Percentiles rank a stretch among this genome's conserved stretches.
phyloP scores from a whole-genome alignment of 2,329 filamentous ascomycete genomes.

The Aspergillus clavatus region DNA sequence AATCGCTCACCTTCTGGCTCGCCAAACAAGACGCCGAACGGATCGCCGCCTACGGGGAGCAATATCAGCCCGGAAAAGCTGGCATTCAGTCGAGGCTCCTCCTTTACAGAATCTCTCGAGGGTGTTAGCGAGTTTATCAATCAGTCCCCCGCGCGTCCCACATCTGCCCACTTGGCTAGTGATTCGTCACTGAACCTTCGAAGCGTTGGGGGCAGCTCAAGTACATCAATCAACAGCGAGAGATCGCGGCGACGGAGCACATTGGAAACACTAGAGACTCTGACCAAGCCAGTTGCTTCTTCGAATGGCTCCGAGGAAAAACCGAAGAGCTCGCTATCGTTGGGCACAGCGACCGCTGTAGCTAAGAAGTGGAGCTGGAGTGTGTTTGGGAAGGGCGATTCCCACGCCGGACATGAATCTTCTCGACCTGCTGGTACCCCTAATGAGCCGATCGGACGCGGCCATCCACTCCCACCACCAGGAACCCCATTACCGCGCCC shows the following conservation, averaged over 20 bases:
- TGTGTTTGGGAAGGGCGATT: slow-evolving; percentile 44
- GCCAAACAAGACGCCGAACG: slow-evolving; percentile 45
- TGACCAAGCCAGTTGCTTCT: slow-evolving; percentile 23
- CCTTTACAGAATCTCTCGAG: slow-evolving; percentile 46
- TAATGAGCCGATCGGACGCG: slow-evolving; percentile 72
- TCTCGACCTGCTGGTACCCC: slow-evolving; percentile 41
- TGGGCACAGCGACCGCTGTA: slow-evolving; percentile 50
- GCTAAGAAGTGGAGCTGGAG: slow-evolving; percentile 58
- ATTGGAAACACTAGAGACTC: slow-evolving; percentile 29
- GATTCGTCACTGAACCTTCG: slow-evolving; percentile 19
- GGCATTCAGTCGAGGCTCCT: slow-evolving; percentile 44
- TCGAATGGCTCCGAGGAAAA: slow-evolving; percentile 30
- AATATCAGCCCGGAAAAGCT: slow-evolving; percentile 33
- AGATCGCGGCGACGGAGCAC: slow-evolving; percentile 26
- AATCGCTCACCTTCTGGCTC: slow-evolving; percentile 55
- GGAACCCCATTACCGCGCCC: slow-evolving; percentile 72
- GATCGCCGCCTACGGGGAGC: slow-evolving; percentile 39
- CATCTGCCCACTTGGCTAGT: slow-evolving; percentile 25
- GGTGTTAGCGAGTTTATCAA: slow-evolving; percentile 15
- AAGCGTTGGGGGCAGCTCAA: slow-evolving; percentile 21
- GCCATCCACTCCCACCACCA: slow-evolving; percentile 74
- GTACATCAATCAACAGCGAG: slow-evolving; percentile 24
- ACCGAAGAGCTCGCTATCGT: slow-evolving; percentile 38
- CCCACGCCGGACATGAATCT: slow-evolving; percentile 38
- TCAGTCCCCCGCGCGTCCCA: slow-evolving; percentile 23